Conservation (phyloP, 768 basidiomycete species). For the Lactarius akahatsu region DNA sequence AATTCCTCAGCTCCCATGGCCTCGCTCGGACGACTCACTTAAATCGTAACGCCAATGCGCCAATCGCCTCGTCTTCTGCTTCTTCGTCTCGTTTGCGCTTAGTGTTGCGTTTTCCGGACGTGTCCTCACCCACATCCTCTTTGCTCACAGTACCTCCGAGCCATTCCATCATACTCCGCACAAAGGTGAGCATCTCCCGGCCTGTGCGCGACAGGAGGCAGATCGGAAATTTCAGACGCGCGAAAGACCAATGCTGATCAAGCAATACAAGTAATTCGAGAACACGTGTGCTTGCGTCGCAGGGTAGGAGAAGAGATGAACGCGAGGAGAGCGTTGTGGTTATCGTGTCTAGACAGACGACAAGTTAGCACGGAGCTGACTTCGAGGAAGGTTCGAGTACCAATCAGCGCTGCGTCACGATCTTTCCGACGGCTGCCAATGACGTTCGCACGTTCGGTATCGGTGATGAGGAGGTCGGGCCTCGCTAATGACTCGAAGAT, state of each 20-base stretch:
- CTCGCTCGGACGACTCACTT: constrained; percentile 50
- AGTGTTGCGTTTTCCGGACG: constrained; percentile 47
- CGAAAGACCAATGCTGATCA: constrained; percentile 97
- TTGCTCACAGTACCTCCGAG: constrained; percentile 93
- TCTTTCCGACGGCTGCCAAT: constrained; percentile 86
- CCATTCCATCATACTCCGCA: constrained; percentile 98
- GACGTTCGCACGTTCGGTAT: constrained; percentile 81
- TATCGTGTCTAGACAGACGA: constrained; percentile 65
- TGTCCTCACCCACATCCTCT: constrained; percentile 85
- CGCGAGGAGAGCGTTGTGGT: constrained; percentile 79
- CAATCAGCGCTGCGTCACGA: constrained; percentile 84
- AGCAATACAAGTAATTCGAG: constrained; percentile 93
- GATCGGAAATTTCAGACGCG: constrained; percentile 79
- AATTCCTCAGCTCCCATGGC: neutral
- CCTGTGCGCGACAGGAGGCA: constrained; percentile 92
- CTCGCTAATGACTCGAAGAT: constrained; percentile 84
- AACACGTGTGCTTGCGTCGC: constrained; percentile 91
- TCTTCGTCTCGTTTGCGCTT: constrained; percentile 45
- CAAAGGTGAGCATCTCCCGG: constrained; percentile 90
- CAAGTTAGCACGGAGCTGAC: constrained; percentile 13
- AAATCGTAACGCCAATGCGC: constrained; percentile 86
- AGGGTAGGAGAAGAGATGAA: constrained; percentile 85
- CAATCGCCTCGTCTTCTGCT: constrained; percentile 75
- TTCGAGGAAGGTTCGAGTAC: constrained; percentile 41
- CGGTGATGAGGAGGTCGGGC: constrained; percentile 92